These are phyloP conservation scores for Telfairia occidentalis DNA, from an alignment of 331 rosid species.

Conservation along the genomic window DNA sequence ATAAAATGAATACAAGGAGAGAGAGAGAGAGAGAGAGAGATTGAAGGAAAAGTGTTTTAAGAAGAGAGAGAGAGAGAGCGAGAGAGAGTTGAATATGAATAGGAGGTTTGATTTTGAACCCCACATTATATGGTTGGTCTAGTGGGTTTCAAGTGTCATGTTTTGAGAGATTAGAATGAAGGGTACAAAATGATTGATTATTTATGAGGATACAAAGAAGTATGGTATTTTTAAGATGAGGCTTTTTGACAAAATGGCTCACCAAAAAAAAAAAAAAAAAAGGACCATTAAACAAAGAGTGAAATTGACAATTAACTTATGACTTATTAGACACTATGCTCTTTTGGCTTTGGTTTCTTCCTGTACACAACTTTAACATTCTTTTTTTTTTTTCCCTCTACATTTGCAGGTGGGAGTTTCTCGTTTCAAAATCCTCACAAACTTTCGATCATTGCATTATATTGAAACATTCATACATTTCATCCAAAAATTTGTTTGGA, in stretches of 20 bases:
- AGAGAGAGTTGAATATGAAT: background rate
- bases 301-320: background rate
- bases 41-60: too few relatives aligned
- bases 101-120: background rate
- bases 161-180: background rate
- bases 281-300: background rate
- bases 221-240: background rate
- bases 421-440: background rate
- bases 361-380: too few relatives aligned
- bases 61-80: background rate
- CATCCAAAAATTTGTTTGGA: background rate
- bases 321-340: background rate
- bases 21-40: background rate
- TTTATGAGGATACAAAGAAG: background rate
- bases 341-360: background rate
- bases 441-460: background rate
- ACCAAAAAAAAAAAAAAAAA: background rate
- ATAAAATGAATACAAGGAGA: background rate
- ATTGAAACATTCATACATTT: background rate
- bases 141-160: background rate
- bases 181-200: conserved; percentile 3
- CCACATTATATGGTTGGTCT: conserved; percentile 1
- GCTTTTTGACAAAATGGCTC: background rate
- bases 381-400: too few relatives aligned
- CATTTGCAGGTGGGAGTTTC: background rate